These are phyloP conservation scores for Coemansia furcata DNA, from an alignment of 192 early-diverging fungal genomes.

Conservation along the genomic window DNA sequence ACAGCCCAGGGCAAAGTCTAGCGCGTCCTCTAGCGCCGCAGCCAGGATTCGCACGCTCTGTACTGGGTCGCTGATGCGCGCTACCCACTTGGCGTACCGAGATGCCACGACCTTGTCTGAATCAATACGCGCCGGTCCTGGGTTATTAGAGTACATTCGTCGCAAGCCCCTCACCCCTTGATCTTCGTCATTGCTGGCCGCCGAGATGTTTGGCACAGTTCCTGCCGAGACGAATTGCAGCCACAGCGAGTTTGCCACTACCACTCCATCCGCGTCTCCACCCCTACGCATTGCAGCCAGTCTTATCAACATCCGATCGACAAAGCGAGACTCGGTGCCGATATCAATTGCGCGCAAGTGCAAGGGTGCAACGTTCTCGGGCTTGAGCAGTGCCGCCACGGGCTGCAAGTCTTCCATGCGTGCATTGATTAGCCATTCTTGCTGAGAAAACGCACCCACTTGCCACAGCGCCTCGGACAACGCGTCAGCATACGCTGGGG, in stretches of 20 bases:
- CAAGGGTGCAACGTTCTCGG: constrained; percentile 27
- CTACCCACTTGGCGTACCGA: constrained; percentile 50
- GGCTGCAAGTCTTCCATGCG: constrained; percentile 18
- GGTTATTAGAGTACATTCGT: not conserved
- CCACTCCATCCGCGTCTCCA: not conserved
- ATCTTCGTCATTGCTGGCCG: not conserved
- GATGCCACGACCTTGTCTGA: constrained; percentile 5
- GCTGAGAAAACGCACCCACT: constrained; percentile 49
- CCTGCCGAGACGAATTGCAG: constrained; percentile 28
- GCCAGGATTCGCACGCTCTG: constrained; percentile 33
- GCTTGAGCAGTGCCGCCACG: constrained; percentile 8
- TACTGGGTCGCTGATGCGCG: constrained; percentile 30
- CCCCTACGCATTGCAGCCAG: not conserved
- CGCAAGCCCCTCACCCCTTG: not conserved
- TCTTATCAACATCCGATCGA: constrained; percentile 12
- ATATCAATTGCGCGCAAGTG: constrained; percentile 38
- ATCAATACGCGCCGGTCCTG: not conserved
- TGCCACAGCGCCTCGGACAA: constrained; percentile 41
- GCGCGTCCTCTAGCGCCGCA: constrained; percentile 34
- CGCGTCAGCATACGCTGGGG: constrained; percentile 39
- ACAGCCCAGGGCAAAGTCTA: not conserved
- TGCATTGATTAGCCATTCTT: constrained; percentile 25
- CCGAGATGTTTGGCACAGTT: not conserved
- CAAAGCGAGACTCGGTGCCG: constrained; percentile 24
- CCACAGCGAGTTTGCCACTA: constrained; percentile 14